Evolutionary conservation across 345 rosid genomes (phyloP), one percentile per base, ranked within the genome.

Genomic region (Dipteronia sinensis): DNA sequence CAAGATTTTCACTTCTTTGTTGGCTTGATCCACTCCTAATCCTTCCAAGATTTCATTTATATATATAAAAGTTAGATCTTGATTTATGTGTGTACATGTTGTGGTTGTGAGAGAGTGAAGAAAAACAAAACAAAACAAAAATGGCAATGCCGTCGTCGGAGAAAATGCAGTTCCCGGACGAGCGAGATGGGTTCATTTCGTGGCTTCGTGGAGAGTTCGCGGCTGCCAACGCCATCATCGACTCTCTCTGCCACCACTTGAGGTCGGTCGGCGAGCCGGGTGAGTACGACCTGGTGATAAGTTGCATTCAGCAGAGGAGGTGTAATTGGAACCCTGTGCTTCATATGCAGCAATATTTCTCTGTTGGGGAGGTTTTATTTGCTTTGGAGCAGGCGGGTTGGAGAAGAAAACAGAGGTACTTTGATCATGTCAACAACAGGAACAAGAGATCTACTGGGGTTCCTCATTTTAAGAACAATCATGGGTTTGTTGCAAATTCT

Each of bases 161-260:
- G 61, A 93, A 89, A 82, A 87, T 86, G 85, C 96, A 91, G 89
- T 90, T 88, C 73, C 87, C 84, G 0, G 98, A 91, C 64, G 97
- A 89, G 85, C 83, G 97, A 13, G 99, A 96, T 42, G 89, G 85
- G 69, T 93, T 94, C 53, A 91, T 94, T 73, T 85, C 89, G 16
- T 96, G 99, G 99, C 73, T 96, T 69, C 88, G 95, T 12, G 88
- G 93, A 64, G 98, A 96, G 81, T 94, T 96, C 9, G 98, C 98
- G 0, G 98, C 99, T 1, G 94, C 99, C 69, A 96, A 96, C 71
- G 94, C 98, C 7, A 94, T 94, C 4, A 93, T 96, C 53, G 95
- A 94, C 78, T 82, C 88, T 9, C 89, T 96, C 22, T 89, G 93
- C 68, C 88, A 89, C 4, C 98, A 96, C 79, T 74, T 96, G 67